A percentile compares a stretch with the other conserved stretches of the same genome.
Conservation (phyloP, 2,329 filamentous ascomycete species). For the Thelonectria blattea region DNA sequence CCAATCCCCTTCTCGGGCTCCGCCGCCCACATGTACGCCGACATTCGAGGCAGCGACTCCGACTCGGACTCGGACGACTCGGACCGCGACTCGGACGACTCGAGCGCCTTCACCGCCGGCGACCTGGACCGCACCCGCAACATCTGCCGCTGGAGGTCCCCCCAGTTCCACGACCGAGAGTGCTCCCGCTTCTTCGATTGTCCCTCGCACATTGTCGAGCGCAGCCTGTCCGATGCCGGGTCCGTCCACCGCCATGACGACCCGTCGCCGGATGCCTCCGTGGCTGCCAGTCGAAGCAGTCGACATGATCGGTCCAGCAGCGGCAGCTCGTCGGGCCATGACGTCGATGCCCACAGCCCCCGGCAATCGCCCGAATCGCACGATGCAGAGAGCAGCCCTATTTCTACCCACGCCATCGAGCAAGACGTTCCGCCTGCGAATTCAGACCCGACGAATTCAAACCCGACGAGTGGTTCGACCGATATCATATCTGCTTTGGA, state of each 20-base stretch:
- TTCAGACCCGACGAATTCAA: neutral
- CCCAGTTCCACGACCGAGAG: slow-evolving; percentile 50
- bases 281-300: slow-evolving; percentile 7
- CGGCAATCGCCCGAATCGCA: neutral
- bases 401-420: neutral
- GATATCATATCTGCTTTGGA: slow-evolving; percentile 10
- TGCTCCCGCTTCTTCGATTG: slow-evolving; percentile 57
- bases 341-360: neutral
- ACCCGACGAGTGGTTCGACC: slow-evolving; percentile 3
- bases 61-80: slow-evolving; percentile 34
- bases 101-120: slow-evolving; percentile 50
- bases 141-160: slow-evolving; percentile 48
- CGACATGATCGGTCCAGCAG: neutral
- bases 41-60: slow-evolving; percentile 18
- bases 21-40: slow-evolving; percentile 23
- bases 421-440: neutral
- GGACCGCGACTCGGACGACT: slow-evolving; percentile 36
- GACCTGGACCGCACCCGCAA: slow-evolving; percentile 22
- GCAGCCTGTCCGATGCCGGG: slow-evolving; percentile 40
- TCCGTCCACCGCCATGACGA: slow-evolving; percentile 37
- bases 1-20: slow-evolving; percentile 28
- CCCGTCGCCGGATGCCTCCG: slow-evolving; percentile 20
- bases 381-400: neutral
- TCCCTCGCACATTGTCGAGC: slow-evolving; percentile 52
- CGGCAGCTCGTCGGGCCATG: neutral